These are phyloP conservation scores for Metarhizium robertsii DNA, from an alignment of 2,329 filamentous ascomycete genomes.

Conservation along the genomic window DNA sequence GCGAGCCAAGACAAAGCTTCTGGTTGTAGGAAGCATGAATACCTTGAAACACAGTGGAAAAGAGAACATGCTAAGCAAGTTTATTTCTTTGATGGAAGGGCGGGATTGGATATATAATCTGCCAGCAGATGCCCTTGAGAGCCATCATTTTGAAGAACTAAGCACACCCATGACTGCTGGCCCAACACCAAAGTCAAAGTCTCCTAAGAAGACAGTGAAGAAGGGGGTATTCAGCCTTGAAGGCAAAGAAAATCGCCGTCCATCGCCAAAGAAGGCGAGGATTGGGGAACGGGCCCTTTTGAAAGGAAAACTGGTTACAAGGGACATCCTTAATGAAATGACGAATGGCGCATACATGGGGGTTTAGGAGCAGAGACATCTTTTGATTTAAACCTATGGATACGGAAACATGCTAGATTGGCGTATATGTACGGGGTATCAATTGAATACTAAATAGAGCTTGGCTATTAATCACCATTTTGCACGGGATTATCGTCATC, in stretches of 20 bases:
- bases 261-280: conserved; percentile 45
- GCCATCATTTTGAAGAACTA: conserved; percentile 57
- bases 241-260: conserved; percentile 37
- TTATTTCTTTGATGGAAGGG: conserved; percentile 68
- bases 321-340: conserved; percentile 70
- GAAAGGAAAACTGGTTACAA: conserved; percentile 58
- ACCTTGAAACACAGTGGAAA: conserved; percentile 67
- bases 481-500: conserved; percentile 7
- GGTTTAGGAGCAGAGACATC: not conserved
- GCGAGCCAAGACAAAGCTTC: conserved; percentile 79
- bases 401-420: conserved; percentile 1
- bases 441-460: conserved; percentile 3
- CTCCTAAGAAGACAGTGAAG: conserved; percentile 19
- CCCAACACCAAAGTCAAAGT: conserved; percentile 11
- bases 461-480: not conserved
- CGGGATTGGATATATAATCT: conserved; percentile 75
- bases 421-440: conserved; percentile 9
- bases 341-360: conserved; percentile 30
- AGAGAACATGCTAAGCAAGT: conserved; percentile 67
- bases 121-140: conserved; percentile 50
- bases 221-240: conserved; percentile 10
- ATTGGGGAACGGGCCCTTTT: conserved; percentile 54
- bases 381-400: conserved; percentile 1
- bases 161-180: conserved; percentile 32
- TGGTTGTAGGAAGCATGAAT: conserved; percentile 73